Conservation (phyloP, 345 rosid species). For the Laguncularia racemosa region DNA sequence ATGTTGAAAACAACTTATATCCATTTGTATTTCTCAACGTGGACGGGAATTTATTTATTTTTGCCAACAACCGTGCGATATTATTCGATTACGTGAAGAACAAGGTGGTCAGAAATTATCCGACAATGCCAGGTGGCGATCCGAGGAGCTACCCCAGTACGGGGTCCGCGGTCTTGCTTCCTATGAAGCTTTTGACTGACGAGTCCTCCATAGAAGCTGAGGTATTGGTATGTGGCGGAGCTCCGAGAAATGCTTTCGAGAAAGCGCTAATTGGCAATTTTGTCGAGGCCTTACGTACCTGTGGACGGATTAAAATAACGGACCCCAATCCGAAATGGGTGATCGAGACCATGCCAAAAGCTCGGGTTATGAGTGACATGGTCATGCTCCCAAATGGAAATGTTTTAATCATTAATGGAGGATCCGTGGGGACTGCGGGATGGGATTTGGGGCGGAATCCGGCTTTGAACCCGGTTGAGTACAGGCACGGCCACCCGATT, state of each 20-base stretch:
- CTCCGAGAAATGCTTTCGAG: constrained; percentile 39
- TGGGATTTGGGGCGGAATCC: constrained; percentile 48
- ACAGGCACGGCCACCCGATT: constrained; percentile 29
- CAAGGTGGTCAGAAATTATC: constrained; percentile 27
- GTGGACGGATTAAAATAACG: constrained; percentile 40
- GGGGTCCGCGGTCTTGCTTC: constrained; percentile 44
- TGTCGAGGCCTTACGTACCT: constrained; percentile 26
- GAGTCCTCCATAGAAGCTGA: constrained; percentile 15
- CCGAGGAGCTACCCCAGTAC: constrained; percentile 50
- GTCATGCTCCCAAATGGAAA: constrained; percentile 51
- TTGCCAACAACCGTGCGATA: constrained; percentile 40
- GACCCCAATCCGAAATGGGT: constrained; percentile 36
- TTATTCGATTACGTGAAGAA: constrained; percentile 27
- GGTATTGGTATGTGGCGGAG: constrained; percentile 55
- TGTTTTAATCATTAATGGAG: constrained; percentile 55
- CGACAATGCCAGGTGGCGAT: constrained; percentile 37
- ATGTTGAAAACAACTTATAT: constrained; percentile 32
- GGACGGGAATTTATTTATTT: constrained; percentile 39
- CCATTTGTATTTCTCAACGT: constrained; percentile 43
- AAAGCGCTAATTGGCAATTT: constrained; percentile 13
- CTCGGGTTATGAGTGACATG: constrained; percentile 67
- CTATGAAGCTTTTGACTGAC: background rate
- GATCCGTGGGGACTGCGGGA: constrained; percentile 36
- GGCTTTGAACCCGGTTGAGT: constrained; percentile 28
- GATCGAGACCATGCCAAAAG: constrained; percentile 53